Percentiles rank a stretch among this genome's conserved stretches.
These are phyloP conservation scores for Penicillium polonicum DNA, from an alignment of 2,329 filamentous ascomycete genomes.

Conservation along the genomic window DNA sequence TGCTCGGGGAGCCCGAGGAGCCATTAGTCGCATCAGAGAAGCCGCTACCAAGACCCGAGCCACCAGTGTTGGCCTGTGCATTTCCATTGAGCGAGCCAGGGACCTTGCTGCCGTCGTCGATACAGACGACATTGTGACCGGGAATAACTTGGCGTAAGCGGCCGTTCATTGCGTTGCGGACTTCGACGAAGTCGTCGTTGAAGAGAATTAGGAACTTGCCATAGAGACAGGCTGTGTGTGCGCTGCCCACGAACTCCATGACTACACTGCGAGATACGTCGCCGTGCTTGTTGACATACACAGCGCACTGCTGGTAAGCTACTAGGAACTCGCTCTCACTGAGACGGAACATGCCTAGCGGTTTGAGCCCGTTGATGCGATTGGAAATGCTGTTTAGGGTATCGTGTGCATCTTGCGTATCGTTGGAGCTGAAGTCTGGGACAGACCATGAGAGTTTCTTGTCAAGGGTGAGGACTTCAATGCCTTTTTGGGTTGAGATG, in stretches of 20 bases:
- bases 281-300: slow-evolving; percentile 97
- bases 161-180: slow-evolving; percentile 94
- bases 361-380: slow-evolving; percentile 77
- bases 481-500: slow-evolving; percentile 84
- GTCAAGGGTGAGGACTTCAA: slow-evolving; percentile 94
- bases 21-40: slow-evolving; percentile 41
- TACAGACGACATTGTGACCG: slow-evolving; percentile 80
- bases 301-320: slow-evolving; percentile 91
- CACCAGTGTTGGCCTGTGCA: slow-evolving; percentile 33
- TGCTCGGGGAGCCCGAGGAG: slow-evolving; percentile 42
- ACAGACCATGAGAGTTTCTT: slow-evolving; percentile 96
- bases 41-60: slow-evolving; percentile 28
- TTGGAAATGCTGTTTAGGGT: slow-evolving; percentile 81
- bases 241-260: slow-evolving; percentile 98
- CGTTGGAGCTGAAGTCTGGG: slow-evolving; percentile 66
- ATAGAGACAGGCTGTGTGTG: slow-evolving; percentile 81
- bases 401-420: slow-evolving; percentile 56
- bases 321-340: slow-evolving; percentile 90
- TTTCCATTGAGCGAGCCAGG: slow-evolving; percentile 39
- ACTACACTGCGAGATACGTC: slow-evolving; percentile 91
- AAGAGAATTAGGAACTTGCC: slow-evolving; percentile 90
- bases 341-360: slow-evolving; percentile 94
- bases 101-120: slow-evolving; percentile 70
- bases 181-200: slow-evolving; percentile 94
- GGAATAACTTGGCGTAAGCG: slow-evolving; percentile 90